Evolutionary conservation across 1,284 basidiomycete species (phyloP).

Genomic region (Ceratobasidium sp.): DNA sequence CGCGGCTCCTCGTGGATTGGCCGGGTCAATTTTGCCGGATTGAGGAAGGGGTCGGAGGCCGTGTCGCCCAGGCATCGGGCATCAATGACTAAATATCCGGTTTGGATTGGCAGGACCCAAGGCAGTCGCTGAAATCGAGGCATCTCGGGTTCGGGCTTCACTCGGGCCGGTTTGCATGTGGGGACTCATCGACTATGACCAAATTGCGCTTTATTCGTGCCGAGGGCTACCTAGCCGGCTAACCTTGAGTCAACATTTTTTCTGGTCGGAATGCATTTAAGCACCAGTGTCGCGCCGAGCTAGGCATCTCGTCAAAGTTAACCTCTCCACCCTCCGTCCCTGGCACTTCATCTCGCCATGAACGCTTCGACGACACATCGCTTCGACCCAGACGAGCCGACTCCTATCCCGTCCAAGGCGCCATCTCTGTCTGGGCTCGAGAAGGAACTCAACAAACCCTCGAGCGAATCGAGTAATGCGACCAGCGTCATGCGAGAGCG

Average conservation of each 20-base stretch:
- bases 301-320: not conserved
- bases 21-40: constrained; percentile 13
- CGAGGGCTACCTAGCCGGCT: constrained; percentile 8
- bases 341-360: constrained; percentile 17
- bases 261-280: constrained; percentile 29
- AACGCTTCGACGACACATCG: constrained; percentile 22
- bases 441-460: constrained; percentile 3
- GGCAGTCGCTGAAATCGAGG: not conserved
- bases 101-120: not conserved
- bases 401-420: constrained; percentile 42
- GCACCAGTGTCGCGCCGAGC: not conserved
- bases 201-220: constrained; percentile 26
- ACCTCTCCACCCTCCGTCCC: constrained; percentile 6
- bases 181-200: constrained; percentile 12
- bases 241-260: constrained; percentile 42
- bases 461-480: not conserved
- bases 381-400: constrained; percentile 37
- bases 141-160: not conserved
- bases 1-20: not conserved
- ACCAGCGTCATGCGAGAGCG: not conserved
- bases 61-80: constrained; percentile 24
- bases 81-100: not conserved
- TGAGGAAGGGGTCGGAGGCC: constrained; percentile 29
- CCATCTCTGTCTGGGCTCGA: constrained; percentile 32
- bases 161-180: constrained; percentile 5